Evolutionary conservation across 306 rosid genomes (phyloP).

Genomic region (Rubus parviflorus): DNA sequence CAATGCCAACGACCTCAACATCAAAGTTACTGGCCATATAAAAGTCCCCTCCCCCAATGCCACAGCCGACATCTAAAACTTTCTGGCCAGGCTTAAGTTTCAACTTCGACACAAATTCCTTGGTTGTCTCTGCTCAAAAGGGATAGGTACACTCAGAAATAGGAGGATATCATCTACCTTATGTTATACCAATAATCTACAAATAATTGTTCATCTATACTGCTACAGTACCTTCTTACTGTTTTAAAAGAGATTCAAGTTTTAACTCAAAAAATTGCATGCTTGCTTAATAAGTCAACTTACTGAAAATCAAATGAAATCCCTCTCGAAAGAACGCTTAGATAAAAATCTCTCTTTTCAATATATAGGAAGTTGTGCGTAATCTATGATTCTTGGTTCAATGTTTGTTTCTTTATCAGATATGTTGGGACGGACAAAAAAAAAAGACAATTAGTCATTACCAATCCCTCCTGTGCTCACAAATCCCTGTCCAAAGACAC

Average conservation of each 20-base stretch:
- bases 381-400: background rate
- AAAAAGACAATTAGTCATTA: constrained; percentile 19
- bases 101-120: constrained; percentile 74
- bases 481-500: constrained; percentile 49
- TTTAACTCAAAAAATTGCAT: background rate
- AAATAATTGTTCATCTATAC: background rate
- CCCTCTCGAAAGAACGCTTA: background rate
- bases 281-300: background rate
- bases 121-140: constrained; percentile 73
- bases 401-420: background rate
- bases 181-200: background rate
- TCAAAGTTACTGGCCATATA: constrained; percentile 85
- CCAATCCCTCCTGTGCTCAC: constrained; percentile 59
- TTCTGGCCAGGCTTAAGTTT: constrained; percentile 79
- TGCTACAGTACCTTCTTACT: background rate
- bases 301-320: background rate
- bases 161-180: background rate
- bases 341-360: background rate
- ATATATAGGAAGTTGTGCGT: background rate
- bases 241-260: background rate
- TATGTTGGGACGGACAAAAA: background rate
- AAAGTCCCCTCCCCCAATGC: constrained; percentile 94
- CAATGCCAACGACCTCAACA: constrained; percentile 86
- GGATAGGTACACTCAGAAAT: constrained; percentile 8
- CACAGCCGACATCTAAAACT: constrained; percentile 95